These are phyloP conservation scores for Yamadazyma paraphyllophila DNA, from an alignment of 805 yeast species.

Conservation along the genomic window DNA sequence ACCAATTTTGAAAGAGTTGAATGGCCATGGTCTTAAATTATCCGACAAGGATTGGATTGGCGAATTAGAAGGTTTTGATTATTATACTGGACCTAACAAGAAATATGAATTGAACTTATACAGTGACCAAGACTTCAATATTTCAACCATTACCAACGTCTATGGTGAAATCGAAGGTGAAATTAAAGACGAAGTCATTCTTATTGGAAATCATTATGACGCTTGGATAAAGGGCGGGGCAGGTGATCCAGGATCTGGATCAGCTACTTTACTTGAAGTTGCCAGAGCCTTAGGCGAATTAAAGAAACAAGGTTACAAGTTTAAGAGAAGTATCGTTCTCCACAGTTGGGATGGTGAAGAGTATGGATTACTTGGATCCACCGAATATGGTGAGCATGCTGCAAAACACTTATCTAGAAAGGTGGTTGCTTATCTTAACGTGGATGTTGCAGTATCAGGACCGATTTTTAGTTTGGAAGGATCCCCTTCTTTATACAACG, in stretches of 20 bases:
- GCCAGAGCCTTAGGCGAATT: constrained; percentile 43
- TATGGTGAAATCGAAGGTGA: constrained; percentile 45
- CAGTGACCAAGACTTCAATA: constrained; percentile 39
- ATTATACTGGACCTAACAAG: constrained; percentile 39
- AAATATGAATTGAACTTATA: constrained; percentile 38
- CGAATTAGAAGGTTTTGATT: constrained; percentile 39
- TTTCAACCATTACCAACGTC: constrained; percentile 42
- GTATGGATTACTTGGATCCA: constrained; percentile 54
- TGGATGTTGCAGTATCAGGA: constrained; percentile 56
- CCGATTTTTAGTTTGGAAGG: constrained; percentile 44
- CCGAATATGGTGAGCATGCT: constrained; percentile 54
- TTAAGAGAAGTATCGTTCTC: constrained; percentile 38
- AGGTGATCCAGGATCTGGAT: constrained; percentile 46
- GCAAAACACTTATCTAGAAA: constrained; percentile 37
- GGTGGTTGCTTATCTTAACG: constrained; percentile 50
- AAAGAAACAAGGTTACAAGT: constrained; percentile 34
- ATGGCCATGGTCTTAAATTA: constrained; percentile 34
- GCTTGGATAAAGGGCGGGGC: constrained; percentile 51
- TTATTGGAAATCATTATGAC: constrained; percentile 46
- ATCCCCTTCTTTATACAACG: constrained; percentile 54
- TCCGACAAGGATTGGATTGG: constrained; percentile 37
- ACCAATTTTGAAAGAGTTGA: constrained; percentile 40
- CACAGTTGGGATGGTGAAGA: constrained; percentile 46
- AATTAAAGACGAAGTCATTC: constrained; percentile 35
- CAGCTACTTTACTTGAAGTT: constrained; percentile 41